Evolutionary conservation across 73 alveolate species (phyloP).

Genomic region (Paramecium pentaurelia): DNA sequence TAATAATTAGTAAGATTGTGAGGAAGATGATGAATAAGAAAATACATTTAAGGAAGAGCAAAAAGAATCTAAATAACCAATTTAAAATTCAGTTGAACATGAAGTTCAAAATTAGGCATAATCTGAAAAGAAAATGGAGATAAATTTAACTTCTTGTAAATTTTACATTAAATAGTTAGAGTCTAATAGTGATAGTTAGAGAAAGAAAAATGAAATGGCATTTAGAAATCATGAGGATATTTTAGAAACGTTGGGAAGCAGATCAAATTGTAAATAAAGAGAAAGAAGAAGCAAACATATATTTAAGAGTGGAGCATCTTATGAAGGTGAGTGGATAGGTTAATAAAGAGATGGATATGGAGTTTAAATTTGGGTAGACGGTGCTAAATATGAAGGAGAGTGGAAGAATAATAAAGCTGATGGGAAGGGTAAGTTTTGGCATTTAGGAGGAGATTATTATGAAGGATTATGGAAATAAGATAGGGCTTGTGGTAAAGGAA

Average conservation of each 20-base stretch:
- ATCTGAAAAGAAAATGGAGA: not conserved
- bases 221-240: not conserved
- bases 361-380: constrained; percentile 43
- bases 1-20: not conserved
- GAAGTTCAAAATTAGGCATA: not conserved
- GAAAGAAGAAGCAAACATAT: not conserved
- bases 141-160: not conserved
- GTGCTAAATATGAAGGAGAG: constrained; percentile 55
- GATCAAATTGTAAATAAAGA: not conserved
- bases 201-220: not conserved
- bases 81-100: not conserved
- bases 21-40: not conserved
- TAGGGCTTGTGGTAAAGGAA: constrained; percentile 51
- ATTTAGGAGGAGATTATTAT: constrained; percentile 57
- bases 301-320: constrained; percentile 29
- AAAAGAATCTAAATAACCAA: not conserved
- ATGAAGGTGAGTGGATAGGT: constrained; percentile 55
- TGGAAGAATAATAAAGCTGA: constrained; percentile 53
- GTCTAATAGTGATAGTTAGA: not conserved
- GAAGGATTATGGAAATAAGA: constrained; percentile 63
- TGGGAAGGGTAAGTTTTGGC: constrained; percentile 57
- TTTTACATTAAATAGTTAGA: not conserved
- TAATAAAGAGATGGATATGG: constrained; percentile 53
- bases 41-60: not conserved
- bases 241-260: not conserved